Evolutionary conservation across 176 grass and related monocot species (phyloP).

Genomic region (Cenchrus purpureus): DNA sequence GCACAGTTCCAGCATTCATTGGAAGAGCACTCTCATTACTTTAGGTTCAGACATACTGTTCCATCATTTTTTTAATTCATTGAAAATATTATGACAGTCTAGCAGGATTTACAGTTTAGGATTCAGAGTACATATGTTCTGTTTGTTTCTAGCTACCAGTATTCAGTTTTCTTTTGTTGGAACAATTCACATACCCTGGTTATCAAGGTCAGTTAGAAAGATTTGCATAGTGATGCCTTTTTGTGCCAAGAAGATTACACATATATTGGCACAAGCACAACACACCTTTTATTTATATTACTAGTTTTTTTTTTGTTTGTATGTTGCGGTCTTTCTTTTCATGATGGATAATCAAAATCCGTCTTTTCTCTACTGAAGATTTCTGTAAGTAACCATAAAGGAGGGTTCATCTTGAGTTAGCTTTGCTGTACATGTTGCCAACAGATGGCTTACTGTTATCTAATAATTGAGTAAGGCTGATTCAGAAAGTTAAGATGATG

Average conservation of each 20-base stretch:
- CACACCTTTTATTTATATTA: not conserved
- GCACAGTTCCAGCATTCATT: not conserved
- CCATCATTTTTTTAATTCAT: not conserved
- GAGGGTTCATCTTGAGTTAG: not conserved
- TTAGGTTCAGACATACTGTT: not conserved
- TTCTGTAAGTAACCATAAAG: not conserved
- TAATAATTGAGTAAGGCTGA: not conserved
- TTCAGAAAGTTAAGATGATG: not conserved
- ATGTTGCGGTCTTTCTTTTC: not conserved
- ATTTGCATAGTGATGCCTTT: not conserved
- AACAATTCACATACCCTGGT: not conserved
- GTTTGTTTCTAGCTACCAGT: not conserved
- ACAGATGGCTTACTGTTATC: not conserved
- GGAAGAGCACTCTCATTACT: not conserved
- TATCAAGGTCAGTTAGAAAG: not conserved
- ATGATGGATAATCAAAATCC: not conserved
- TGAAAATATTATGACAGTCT: not conserved
- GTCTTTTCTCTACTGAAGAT: not conserved
- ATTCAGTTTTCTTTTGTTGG: not conserved
- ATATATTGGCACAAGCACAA: no score
- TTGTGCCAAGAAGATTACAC: not conserved
- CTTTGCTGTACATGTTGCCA: not conserved
- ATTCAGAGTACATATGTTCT: not conserved
- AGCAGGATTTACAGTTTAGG: not conserved
- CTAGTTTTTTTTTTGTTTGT: not conserved